Base-by-base conservation (phyloP, 495 filamentous ascomycete species). In the Diplogelasinospora grovesii region DNA sequence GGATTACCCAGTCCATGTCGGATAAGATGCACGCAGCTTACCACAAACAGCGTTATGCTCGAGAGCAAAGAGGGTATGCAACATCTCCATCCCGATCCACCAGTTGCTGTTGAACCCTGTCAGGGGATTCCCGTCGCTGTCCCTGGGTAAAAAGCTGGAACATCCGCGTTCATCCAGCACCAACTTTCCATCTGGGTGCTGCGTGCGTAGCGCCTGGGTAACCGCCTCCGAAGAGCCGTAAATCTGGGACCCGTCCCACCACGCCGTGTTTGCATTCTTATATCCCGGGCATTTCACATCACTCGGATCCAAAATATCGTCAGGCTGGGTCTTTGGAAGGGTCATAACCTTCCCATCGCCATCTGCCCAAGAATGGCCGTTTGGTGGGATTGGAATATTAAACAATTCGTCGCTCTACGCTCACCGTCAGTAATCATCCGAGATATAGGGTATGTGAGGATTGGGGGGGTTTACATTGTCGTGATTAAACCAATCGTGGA, bases 241-340 rank as follows among this genome's bases (percentile, higher is more conserved):
- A 23, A 69, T 60, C 49, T 70, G 65, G 5, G 56, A 62, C 13
- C 50, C 61, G 32, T 70, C 66, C 66, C 66, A 70, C 66, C 66
- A 70, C 8, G 53, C 48, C 16, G 64, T 67, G 33, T 68, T 63
- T 19, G 13, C 27, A 43, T 70, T 70, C 36, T 50, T 48, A 51
- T 68, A 70, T 3, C 42, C 66, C 1, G 66, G 66, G 25, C 45
- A 56, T 9, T 39, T 37, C 18, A 43, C 26, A 46, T 69, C 64
- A n/a, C 50, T 50, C 14, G 53, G 39, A 24, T 59, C 46, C 0
- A 65, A 52, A 9, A 51, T 23, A 0, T 18, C 38, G 23, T 64
- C 62, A 1, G 56, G 53, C 26, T 56, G 41, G 3, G 65, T 61
- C 7, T 40, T 40, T 7, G 39, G 39, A 0, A 69, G 8, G 10